Evolutionary conservation across 169 alveolate species (phyloP).

Genomic region (Eimeria acervulina): DNA sequence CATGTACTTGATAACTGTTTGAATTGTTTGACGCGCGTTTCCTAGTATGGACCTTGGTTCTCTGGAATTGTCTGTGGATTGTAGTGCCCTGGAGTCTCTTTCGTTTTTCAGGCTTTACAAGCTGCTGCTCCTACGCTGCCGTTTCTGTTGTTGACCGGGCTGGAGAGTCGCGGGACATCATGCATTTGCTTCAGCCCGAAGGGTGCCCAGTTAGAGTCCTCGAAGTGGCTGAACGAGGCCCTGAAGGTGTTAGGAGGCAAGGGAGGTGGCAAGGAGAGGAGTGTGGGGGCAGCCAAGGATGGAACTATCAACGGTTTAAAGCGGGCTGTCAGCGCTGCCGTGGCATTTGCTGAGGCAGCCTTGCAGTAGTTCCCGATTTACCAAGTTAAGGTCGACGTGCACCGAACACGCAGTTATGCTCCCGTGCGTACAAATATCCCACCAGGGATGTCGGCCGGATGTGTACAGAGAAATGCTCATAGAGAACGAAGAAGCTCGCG

Average conservation of each 20-base stretch:
- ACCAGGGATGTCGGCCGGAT: neutral
- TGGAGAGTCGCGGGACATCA: constrained; percentile 71
- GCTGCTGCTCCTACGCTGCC: constrained; percentile 63
- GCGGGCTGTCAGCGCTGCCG: constrained; percentile 69
- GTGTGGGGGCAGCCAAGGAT: constrained; percentile 83
- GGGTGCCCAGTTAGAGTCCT: constrained; percentile 11
- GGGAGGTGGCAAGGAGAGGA: constrained; percentile 84
- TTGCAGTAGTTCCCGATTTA: neutral
- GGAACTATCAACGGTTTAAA: constrained; percentile 34
- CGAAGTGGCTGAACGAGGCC: constrained; percentile 79
- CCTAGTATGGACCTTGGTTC: neutral
- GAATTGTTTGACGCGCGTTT: neutral
- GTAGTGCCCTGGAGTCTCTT: neutral
- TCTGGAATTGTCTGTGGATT: neutral
- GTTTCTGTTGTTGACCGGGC: constrained; percentile 74
- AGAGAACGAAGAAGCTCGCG: neutral
- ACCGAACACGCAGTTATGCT: neutral
- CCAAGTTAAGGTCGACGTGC: neutral
- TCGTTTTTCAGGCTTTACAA: constrained; percentile 29
- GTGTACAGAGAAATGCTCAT: neutral
- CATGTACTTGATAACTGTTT: neutral
- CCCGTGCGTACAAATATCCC: neutral
- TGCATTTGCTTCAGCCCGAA: constrained; percentile 77
- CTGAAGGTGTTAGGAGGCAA: constrained; percentile 81
- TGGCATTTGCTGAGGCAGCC: constrained; percentile 65